Percentiles rank a stretch among this genome's conserved stretches.
phyloP scores from a whole-genome alignment of 192 early-diverging fungal genomes.

The Gigaspora rosea region DNA sequence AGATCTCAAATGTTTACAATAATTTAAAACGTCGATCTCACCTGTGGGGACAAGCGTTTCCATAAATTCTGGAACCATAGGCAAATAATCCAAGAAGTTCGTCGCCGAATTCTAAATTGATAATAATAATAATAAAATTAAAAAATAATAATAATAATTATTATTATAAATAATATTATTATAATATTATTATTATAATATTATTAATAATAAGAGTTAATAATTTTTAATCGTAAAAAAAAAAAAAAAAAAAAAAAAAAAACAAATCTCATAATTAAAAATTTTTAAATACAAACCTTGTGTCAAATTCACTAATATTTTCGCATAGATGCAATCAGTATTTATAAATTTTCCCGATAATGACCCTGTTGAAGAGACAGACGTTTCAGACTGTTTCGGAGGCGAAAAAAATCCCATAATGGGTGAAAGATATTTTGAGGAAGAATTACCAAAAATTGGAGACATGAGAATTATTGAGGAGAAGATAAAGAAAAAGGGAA shows the following conservation, averaged over 20 bases:
- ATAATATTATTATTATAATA: too few relatives aligned
- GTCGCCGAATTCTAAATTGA: constrained; percentile 10
- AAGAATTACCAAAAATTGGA: constrained; percentile 14
- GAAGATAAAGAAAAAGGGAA: background rate
- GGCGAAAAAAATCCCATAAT: background rate
- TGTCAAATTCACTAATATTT: constrained; percentile 15
- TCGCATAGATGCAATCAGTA: constrained; percentile 18
- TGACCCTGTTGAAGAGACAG: background rate
- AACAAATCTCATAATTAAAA: too few relatives aligned
- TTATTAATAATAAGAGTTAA: too few relatives aligned
- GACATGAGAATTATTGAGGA: background rate
- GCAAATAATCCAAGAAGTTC: constrained; percentile 25
- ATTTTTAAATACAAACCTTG: background rate
- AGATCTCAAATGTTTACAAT: too few relatives aligned
- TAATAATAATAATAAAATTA: too few relatives aligned
- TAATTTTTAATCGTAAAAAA: too few relatives aligned
- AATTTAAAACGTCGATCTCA: background rate
- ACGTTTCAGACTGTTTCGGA: background rate
- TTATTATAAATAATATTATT: too few relatives aligned
- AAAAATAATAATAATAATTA: too few relatives aligned
- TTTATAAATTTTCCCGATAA: background rate
- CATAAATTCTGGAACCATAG: constrained; percentile 24
- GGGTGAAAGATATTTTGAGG: constrained; percentile 5
- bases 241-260: too few relatives aligned
- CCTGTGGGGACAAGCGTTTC: constrained; percentile 30